Evolutionary conservation across 768 basidiomycete species (phyloP), one percentile per base, ranked within the genome.

Genomic region (Boletales sp.): DNA sequence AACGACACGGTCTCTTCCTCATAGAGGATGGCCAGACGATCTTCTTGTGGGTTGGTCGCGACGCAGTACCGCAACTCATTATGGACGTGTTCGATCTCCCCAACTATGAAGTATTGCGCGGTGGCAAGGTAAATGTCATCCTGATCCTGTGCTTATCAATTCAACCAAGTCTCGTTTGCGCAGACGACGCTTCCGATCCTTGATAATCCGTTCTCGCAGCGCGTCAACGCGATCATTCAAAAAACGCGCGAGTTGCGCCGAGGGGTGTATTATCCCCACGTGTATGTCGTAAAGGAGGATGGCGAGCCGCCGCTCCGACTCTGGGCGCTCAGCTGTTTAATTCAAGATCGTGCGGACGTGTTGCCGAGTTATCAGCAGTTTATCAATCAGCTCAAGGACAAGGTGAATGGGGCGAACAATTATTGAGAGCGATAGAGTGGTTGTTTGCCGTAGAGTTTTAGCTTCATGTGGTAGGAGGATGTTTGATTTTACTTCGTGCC

Each of bases 21-120:
- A 97, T 99, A 58, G 97, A 98, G 69, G 95, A 98, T 67, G 90
- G 90, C 1, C 97, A 98, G 69, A 94, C 90, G 18, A 90, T 99
- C 63, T 98, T 99, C 83, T 76, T 98, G 42, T 98, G 92, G 87
- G 83, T 99, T 43, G 97, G 97, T n/a, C 84, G 94, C 29, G 95
- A 98, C 66, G 93, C 97, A 8, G 93, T 98, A n/a, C 91, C 94
- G 10, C 89, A 94, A 63, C 81, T 98, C 41, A 74, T 98, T 52
- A 76, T 86, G 76, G 97, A 99, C 62, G 94, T 97, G 15, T 98
- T 99, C 70, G 84, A 90, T 62, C 76, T 97, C 32, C 86, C 89
- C 1, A 85, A 71, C 56, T 97, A 97, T 63, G 90, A 91, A 37
- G 86, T 86, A 14, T 73, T 99, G 45, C 87, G 89, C 45, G 92